Base-by-base conservation (phyloP, 805 yeast genomes). In the Kodamaea kaohsiungensis region DNA sequence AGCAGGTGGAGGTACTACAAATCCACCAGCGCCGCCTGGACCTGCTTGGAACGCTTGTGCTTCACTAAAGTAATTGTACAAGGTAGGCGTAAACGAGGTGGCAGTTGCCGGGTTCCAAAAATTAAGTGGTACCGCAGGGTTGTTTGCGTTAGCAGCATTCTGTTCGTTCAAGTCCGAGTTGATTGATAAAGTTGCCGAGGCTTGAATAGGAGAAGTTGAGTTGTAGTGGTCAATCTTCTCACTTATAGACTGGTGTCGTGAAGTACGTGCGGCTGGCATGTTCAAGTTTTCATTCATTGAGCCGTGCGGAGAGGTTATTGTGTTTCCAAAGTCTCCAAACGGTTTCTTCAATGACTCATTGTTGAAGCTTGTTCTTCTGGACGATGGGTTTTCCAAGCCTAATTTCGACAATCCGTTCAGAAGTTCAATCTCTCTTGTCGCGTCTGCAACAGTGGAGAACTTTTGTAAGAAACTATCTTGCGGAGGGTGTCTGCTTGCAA, bases 31-130 rank as follows among this genome's bases (percentile, higher is more conserved):
- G 7, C 39, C 46, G 12, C 45, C 50, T 13, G 46, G 45, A n/a
- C 43, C 48, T 8, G 43, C 45, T 19, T 25, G 55, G 57, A 47
- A 58, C 49, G 49, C 54, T 56, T 37, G 55, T 16, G 25, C 45
- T 40, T 68, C 77, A 56, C 65, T 68, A 46, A 71, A 67, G 54
- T 73, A 68, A 46, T 61, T 65, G 50, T 51, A 51, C 47, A 51
- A 45, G 1, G 43, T 61, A 18, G 89, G 89, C 12, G 81, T 81
- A 63, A 85, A 85, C 0, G 86, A 71, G 8, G 84, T 69, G 3
- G 88, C 85, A 16, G 85, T 71, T 6, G 87, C 88, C 0, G 88
- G 88, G 65, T 84, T 84, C 89, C 89, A 86, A 59, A 83, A 81
- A 61, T 73, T 79, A 40, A 65, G 75, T 7, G 62, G 59, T 10